These are phyloP conservation scores for Capsicum pubescens DNA, from an alignment of 257 asterid genomes.

Conservation along the genomic window DNA sequence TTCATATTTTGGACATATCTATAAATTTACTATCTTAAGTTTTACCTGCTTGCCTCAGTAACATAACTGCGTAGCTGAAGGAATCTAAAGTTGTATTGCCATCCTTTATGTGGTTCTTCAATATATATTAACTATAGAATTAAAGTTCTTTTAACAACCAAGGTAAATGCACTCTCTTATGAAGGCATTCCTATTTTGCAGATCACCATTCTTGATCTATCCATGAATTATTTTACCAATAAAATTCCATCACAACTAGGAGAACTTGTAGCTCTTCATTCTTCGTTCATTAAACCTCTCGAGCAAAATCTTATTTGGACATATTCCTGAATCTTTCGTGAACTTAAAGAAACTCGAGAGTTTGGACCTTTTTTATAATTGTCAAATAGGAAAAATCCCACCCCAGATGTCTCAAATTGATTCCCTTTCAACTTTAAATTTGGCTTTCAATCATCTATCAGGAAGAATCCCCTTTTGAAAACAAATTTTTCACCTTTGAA, in stretches of 20 bases:
- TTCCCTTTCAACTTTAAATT: slow-evolving; percentile 28
- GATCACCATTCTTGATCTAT: slow-evolving; percentile 29
- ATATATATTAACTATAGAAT: slow-evolving; percentile 17
- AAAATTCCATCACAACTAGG: slow-evolving; percentile 29
- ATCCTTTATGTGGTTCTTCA: slow-evolving; percentile 24
- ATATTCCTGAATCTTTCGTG: slow-evolving; percentile 28
- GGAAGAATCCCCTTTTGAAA: slow-evolving; percentile 30
- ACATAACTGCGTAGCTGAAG: slow-evolving; percentile 27
- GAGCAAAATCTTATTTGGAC: slow-evolving; percentile 15
- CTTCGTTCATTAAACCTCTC: slow-evolving; percentile 29
- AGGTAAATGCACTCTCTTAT: slow-evolving; percentile 24
- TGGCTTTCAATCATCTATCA: slow-evolving; percentile 26
- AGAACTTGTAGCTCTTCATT: background rate
- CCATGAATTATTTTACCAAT: slow-evolving; percentile 16
- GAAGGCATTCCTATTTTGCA: slow-evolving; percentile 32
- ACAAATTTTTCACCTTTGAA: slow-evolving; percentile 29
- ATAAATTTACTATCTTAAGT: slow-evolving; percentile 10
- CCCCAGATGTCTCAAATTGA: slow-evolving; percentile 23
- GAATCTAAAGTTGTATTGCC: slow-evolving; percentile 10
- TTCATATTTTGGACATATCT: slow-evolving; percentile 31
- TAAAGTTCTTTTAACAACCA: slow-evolving; percentile 32
- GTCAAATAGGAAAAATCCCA: slow-evolving; percentile 32
- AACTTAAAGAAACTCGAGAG: slow-evolving; percentile 20
- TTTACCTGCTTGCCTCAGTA: slow-evolving; percentile 27
- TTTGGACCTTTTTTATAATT: slow-evolving; percentile 33